These are phyloP conservation scores for Fusarium verticillioides DNA, from an alignment of 2,329 filamentous ascomycete species.

Conservation along the genomic window DNA sequence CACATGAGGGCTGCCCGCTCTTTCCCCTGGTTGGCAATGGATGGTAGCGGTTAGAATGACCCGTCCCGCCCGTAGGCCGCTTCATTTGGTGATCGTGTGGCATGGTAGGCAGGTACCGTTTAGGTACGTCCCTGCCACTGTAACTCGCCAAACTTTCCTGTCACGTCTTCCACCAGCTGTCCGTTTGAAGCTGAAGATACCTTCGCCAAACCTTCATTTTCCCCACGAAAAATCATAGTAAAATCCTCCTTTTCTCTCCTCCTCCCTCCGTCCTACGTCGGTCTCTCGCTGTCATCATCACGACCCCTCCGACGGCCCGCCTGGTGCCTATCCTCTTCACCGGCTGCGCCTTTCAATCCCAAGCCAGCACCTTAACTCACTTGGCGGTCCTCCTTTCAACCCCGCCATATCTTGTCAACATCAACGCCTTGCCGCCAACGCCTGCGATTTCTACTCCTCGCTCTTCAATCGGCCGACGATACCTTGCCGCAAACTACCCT, in stretches of 20 bases:
- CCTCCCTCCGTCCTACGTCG: neutral
- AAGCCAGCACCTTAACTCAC: conserved; percentile 15
- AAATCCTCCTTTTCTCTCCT: conserved; percentile 2
- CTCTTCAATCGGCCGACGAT: conserved; percentile 36
- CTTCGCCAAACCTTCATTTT: conserved; percentile 14
- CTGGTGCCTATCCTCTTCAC: conserved; percentile 21
- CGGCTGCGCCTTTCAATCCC: conserved; percentile 29
- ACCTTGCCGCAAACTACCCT: conserved; percentile 11
- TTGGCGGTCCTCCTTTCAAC: conserved; percentile 39
- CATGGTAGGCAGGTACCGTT: conserved; percentile 29
- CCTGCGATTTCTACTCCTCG: conserved; percentile 25
- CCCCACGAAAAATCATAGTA: conserved; percentile 11
- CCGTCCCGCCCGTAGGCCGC: conserved; percentile 18
- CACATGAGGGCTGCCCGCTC: conserved; percentile 20
- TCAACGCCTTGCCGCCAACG: conserved; percentile 33
- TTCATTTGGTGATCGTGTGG: conserved; percentile 9
- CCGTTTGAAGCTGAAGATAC: conserved; percentile 32
- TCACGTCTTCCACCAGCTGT: conserved; percentile 33
- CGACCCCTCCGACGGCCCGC: conserved; percentile 18
- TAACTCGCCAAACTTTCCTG: conserved; percentile 41
- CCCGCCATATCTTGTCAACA: conserved; percentile 40
- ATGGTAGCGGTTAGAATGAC: conserved; percentile 23
- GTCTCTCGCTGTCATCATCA: conserved; percentile 3
- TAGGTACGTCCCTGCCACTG: conserved; percentile 26
- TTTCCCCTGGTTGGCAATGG: conserved; percentile 16